A percentile compares a stretch with the other conserved stretches of the same genome.
phyloP scores from a whole-genome alignment of 2,329 filamentous ascomycete genomes.

The Blastomyces parvus region DNA sequence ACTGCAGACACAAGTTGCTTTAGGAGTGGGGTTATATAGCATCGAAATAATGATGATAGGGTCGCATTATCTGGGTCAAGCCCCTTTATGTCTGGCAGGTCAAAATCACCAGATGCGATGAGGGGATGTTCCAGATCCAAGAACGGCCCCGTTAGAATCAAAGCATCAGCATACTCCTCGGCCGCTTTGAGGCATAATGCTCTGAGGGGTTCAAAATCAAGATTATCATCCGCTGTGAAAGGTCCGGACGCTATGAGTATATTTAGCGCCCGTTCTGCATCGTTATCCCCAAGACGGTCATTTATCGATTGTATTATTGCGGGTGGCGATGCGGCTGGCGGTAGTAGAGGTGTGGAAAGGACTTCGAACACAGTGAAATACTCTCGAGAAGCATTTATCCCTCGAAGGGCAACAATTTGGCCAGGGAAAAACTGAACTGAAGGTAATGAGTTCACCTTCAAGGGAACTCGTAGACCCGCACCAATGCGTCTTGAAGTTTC shows the following conservation, averaged over 20 bases:
- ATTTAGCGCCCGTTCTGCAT: constrained; percentile 58
- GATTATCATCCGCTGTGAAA: constrained; percentile 84
- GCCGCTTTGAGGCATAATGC: constrained; percentile 69
- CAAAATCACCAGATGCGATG: constrained; percentile 69
- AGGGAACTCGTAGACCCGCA: constrained; percentile 67
- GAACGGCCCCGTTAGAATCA: constrained; percentile 80
- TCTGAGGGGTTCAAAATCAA: constrained; percentile 80
- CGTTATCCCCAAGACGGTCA: constrained; percentile 56
- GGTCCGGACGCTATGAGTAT: constrained; percentile 74
- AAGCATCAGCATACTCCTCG: constrained; percentile 62
- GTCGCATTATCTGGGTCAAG: constrained; percentile 69
- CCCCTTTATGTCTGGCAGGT: constrained; percentile 58
- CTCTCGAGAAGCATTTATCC: constrained; percentile 76
- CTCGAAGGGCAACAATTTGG: constrained; percentile 78
- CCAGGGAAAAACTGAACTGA: constrained; percentile 84
- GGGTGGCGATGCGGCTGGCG: constrained; percentile 60
- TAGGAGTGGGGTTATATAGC: constrained; percentile 65
- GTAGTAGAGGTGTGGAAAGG: constrained; percentile 63
- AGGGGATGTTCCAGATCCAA: constrained; percentile 85
- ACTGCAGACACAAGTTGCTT: constrained; percentile 60
- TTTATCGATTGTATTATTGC: constrained; percentile 58
- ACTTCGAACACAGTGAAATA: constrained; percentile 74
- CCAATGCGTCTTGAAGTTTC: constrained; percentile 81
- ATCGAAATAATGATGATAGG: constrained; percentile 71
- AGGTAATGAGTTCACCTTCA: constrained; percentile 61